Base-by-base conservation (phyloP, 164 flowering plant genomes). In the Stephania japonica region DNA sequence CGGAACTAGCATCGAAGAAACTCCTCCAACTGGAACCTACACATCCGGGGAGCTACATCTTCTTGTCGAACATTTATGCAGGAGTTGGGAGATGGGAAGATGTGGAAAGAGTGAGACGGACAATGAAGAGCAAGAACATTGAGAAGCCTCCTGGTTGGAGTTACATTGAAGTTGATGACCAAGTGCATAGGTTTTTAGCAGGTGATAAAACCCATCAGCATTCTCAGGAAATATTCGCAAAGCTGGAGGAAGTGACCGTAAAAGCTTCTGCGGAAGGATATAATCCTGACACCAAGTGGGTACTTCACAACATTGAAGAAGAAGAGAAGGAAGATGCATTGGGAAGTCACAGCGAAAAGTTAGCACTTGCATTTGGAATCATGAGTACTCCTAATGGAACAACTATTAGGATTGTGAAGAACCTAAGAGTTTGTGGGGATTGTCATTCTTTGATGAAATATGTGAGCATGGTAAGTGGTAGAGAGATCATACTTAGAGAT, bases 271-370 rank as follows among this genome's bases (percentile, higher is more conserved):
- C 76, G 70, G 75, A 72, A 42, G 88, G 87, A 7, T 83, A 86
- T 76, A 72, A 66, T 72, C 87, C 88, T 42, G 80, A 80, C 72
- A 84, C 85, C 13, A 85, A 78, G 53, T 81, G 83, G 84, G 84
- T 83, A 25, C 81, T 83, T 62, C 86, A 84, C 76, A 80, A 85
- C 65, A 87, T 87, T 64, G 86, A 85, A 74, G 87, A 82, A 75
- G 88, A 87, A 74, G 88, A 87, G 78, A 87, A 87, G 74, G 88
- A 86, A 80, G 85, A 82, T 53, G 76, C 85, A 68, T 63, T 83
- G 67, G 87, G 85, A 75, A 80, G 78, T 71, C 90, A 85, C 64
- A 84, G 88, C 61, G 73, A 71, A 65, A 71, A 71, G 65, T 65
- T 71, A 44, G 73, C 73, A 32, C 73, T 71, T 56, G 83, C 87